Evolutionary conservation across 768 basidiomycete species (phyloP).

Genomic region (Suillus discolor): DNA sequence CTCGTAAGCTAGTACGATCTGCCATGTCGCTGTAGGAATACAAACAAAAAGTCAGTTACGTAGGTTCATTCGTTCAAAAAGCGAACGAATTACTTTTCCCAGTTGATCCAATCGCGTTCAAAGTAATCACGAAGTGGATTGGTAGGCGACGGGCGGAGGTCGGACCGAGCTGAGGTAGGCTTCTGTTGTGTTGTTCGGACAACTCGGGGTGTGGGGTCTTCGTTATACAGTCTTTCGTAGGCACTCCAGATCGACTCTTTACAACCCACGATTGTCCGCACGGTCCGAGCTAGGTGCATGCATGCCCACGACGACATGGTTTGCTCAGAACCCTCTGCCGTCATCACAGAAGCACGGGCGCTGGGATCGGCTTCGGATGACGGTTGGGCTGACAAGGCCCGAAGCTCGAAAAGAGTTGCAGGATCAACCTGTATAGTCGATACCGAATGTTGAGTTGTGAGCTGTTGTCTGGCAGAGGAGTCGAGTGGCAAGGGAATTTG

Average conservation of each 20-base stretch:
- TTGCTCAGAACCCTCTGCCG: constrained; percentile 26
- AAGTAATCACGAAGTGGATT: constrained; percentile 58
- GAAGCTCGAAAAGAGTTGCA: constrained; percentile 34
- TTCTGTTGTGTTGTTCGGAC: constrained; percentile 38
- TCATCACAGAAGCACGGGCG: constrained; percentile 10
- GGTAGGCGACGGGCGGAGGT: constrained; percentile 19
- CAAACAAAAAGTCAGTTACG: constrained; percentile 12
- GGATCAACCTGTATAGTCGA: constrained; percentile 27
- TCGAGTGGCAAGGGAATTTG: constrained; percentile 60
- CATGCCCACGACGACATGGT: constrained; percentile 48
- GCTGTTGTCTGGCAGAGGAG: constrained; percentile 33
- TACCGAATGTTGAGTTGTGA: constrained; percentile 4
- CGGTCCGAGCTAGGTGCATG: constrained; percentile 67
- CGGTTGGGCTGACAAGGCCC: constrained; percentile 23
- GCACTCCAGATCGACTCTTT: constrained; percentile 72
- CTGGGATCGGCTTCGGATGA: constrained; percentile 27
- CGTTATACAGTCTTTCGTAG: constrained; percentile 51
- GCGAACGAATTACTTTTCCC: constrained; percentile 58
- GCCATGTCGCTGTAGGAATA: constrained; percentile 63
- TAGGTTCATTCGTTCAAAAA: not conserved
- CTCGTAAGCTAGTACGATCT: constrained; percentile 66
- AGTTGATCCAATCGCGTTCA: constrained; percentile 66
- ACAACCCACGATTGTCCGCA: constrained; percentile 60
- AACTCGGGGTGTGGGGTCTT: constrained; percentile 39
- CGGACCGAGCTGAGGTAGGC: constrained; percentile 18